phyloP scores from a whole-genome alignment of 1,284 basidiomycete genomes.

The Blastosporella zonata region DNA sequence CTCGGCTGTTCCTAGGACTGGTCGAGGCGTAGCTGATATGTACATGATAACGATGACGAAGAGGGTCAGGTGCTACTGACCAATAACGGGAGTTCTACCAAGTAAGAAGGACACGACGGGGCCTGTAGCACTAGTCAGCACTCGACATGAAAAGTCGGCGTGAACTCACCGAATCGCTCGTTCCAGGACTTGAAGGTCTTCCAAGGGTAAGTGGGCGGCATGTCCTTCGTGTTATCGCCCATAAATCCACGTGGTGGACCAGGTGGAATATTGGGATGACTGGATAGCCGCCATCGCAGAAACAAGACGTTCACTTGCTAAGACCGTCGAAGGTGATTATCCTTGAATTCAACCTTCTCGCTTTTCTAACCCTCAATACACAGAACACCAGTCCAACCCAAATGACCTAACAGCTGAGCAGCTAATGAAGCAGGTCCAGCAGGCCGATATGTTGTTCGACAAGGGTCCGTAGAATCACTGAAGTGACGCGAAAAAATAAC shows the following conservation, averaged over 20 bases:
- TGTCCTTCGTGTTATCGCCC: conserved; percentile 18
- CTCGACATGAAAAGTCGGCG: background rate
- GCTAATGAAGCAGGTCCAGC: conserved; percentile 50
- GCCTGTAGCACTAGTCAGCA: conserved; percentile 10
- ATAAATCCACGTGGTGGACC: conserved; percentile 15
- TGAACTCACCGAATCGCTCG: conserved; percentile 15
- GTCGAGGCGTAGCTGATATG: background rate
- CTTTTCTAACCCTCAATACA: conserved; percentile 62
- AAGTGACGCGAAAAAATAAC: background rate
- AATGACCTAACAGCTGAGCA: conserved; percentile 57
- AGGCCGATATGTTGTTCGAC: conserved; percentile 58
- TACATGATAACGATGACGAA: background rate
- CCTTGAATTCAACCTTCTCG: background rate
- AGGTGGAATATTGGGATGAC: conserved; percentile 15
- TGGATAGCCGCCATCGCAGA: background rate
- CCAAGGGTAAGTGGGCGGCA: conserved; percentile 17
- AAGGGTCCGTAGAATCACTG: conserved; percentile 44
- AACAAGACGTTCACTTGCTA: conserved; percentile 40
- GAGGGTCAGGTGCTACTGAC: conserved; percentile 8
- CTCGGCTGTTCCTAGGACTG: conserved; percentile 30
- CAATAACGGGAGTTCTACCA: conserved; percentile 22
- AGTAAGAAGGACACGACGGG: conserved; percentile 23
- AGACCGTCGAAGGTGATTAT: conserved; percentile 55
- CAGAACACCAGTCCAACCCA: conserved; percentile 44
- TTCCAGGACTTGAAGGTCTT: conserved; percentile 20